Conservation (phyloP, 495 filamentous ascomycete genomes). For the Xylaria curta region DNA sequence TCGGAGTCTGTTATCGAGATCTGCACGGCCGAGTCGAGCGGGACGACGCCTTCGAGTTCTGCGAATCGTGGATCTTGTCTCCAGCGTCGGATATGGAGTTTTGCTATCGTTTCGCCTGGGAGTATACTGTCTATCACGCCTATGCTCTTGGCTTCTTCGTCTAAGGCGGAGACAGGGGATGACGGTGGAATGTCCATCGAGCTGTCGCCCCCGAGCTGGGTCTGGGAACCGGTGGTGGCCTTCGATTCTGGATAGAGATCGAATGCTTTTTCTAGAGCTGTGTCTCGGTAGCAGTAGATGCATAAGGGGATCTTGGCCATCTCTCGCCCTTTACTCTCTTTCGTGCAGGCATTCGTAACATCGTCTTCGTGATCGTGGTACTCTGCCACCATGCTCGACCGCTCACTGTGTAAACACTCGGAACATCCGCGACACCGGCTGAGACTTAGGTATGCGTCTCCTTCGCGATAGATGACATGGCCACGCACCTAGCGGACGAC, state of each 20-base stretch:
- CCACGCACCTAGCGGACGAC: slow-evolving; percentile 59
- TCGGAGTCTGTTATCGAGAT: slow-evolving; percentile 47
- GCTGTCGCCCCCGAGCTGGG: slow-evolving; percentile 20
- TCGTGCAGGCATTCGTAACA: neutral
- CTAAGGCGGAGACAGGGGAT: neutral
- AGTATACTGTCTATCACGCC: neutral
- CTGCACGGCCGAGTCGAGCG: slow-evolving; percentile 42
- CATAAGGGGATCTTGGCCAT: slow-evolving; percentile 46
- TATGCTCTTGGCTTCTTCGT: neutral
- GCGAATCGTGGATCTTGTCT: slow-evolving; percentile 22
- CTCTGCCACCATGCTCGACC: slow-evolving; percentile 24
- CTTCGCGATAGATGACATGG: slow-evolving; percentile 50
- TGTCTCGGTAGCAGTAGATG: slow-evolving; percentile 38
- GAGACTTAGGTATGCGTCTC: slow-evolving; percentile 52
- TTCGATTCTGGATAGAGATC: slow-evolving; percentile 29
- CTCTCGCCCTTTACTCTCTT: slow-evolving; percentile 38
- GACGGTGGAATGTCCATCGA: slow-evolving; percentile 15
- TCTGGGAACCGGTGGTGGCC: neutral
- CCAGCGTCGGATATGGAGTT: slow-evolving; percentile 16
- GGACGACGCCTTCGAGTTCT: slow-evolving; percentile 26
- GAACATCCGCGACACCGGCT: slow-evolving; percentile 57
- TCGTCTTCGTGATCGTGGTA: neutral
- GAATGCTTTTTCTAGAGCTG: slow-evolving; percentile 33
- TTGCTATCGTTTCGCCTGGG: slow-evolving; percentile 26
- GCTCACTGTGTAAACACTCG: slow-evolving; percentile 54